phyloP scores from a whole-genome alignment of 805 yeast species.

The Nakazawaea wickerhamii region DNA sequence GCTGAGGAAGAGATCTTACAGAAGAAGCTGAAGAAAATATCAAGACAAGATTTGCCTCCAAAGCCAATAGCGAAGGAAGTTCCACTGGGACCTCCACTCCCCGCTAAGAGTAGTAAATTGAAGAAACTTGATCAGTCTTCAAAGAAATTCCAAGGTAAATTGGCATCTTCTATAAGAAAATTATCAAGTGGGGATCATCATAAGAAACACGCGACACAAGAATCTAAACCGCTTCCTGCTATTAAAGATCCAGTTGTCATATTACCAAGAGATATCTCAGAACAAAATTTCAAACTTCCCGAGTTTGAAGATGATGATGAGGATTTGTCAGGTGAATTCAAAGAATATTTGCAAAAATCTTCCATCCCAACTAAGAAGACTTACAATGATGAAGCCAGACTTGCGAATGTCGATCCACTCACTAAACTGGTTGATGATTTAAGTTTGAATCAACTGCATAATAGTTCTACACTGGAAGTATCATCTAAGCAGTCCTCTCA shows the following conservation, averaged over 20 bases:
- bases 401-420: slow-evolving; percentile 1
- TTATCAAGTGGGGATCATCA: slow-evolving; percentile 4
- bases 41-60: slow-evolving; percentile 2
- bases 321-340: slow-evolving; percentile 4
- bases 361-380: slow-evolving; percentile 8
- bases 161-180: slow-evolving; percentile 8
- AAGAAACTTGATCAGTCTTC: slow-evolving; percentile 7
- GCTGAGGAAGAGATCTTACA: slow-evolving; percentile 7
- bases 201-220: not conserved
- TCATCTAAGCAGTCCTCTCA: not conserved
- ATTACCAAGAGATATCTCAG: slow-evolving; percentile 2
- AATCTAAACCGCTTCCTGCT: slow-evolving; percentile 6
- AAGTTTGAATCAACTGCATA: not conserved
- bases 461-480: not conserved
- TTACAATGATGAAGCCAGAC: not conserved
- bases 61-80: slow-evolving; percentile 5
- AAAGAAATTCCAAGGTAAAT: slow-evolving; percentile 8
- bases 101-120: slow-evolving; percentile 4
- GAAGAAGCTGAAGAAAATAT: not conserved
- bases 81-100: not conserved
- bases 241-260: not conserved
- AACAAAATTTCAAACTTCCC: slow-evolving; percentile 9
- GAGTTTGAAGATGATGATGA: slow-evolving; percentile 11
- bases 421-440: slow-evolving; percentile 6
- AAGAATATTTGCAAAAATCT: slow-evolving; percentile 7